Evolutionary conservation across 768 basidiomycete species (phyloP).

Genomic region (Myochromella boudieri): DNA sequence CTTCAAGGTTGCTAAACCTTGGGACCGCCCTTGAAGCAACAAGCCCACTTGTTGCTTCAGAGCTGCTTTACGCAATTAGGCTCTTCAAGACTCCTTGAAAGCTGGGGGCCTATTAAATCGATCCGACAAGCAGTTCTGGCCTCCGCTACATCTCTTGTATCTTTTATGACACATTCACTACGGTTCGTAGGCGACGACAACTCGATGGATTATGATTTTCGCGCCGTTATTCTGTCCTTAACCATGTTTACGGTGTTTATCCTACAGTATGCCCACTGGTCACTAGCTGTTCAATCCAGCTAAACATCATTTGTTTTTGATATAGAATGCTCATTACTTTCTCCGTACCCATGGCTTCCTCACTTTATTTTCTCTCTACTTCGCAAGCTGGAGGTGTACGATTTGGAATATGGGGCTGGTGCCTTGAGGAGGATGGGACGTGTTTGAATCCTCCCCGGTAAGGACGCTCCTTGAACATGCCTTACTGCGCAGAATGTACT

Average conservation of each 20-base stretch:
- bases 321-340: constrained; percentile 32
- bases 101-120: too few relatives aligned
- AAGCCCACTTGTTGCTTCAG: too few relatives aligned
- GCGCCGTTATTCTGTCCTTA: constrained; percentile 7
- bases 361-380: constrained; percentile 35
- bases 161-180: too few relatives aligned
- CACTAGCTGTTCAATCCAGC: neutral
- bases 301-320: neutral
- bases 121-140: too few relatives aligned
- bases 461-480: neutral
- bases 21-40: too few relatives aligned
- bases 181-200: neutral
- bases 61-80: too few relatives aligned
- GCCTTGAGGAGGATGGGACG: constrained; percentile 29
- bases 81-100: too few relatives aligned
- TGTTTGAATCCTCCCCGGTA: constrained; percentile 31
- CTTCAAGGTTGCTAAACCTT: too few relatives aligned
- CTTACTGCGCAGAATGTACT: neutral
- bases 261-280: constrained; percentile 8
- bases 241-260: constrained; percentile 9
- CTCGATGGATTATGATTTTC: constrained; percentile 8
- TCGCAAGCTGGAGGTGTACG: constrained; percentile 38
- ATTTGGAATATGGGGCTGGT: constrained; percentile 46
- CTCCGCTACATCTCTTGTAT: too few relatives aligned
- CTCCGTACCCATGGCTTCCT: constrained; percentile 30